Conservation (phyloP, 2,329 filamentous ascomycete genomes). For the Zasmidium cellare region DNA sequence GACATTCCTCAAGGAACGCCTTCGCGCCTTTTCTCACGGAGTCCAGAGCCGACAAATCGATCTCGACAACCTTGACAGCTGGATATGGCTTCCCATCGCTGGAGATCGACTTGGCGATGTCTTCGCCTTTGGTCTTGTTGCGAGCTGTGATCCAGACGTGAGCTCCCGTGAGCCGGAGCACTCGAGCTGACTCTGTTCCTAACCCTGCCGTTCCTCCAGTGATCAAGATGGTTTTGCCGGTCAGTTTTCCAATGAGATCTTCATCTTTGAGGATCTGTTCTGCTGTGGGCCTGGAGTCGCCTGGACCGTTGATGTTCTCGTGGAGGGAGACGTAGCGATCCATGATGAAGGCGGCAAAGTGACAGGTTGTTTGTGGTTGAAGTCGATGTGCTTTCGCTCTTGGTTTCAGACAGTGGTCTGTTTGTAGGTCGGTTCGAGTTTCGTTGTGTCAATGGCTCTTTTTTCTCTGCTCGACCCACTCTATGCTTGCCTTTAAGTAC, state of each 20-base stretch:
- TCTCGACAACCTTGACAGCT: slow-evolving; percentile 15
- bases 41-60: slow-evolving; percentile 28
- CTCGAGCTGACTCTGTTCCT: slow-evolving; percentile 11
- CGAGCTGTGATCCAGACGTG: slow-evolving; percentile 9
- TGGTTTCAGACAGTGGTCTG: too few species aligned
- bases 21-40: slow-evolving; percentile 33
- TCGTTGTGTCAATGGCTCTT: background rate
- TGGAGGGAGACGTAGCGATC: slow-evolving; percentile 1
- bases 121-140: slow-evolving; percentile 1
- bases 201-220: slow-evolving; percentile 13
- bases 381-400: too few species aligned
- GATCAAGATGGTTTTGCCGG: slow-evolving; percentile 10
- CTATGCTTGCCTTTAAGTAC: background rate
- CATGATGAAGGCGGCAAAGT: background rate
- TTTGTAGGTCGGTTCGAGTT: too few species aligned
- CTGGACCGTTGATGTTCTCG: slow-evolving; percentile 5
- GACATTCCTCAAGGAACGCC: slow-evolving; percentile 8
- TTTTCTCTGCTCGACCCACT: background rate
- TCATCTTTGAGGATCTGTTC: slow-evolving; percentile 11
- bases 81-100: background rate
- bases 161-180: slow-evolving; percentile 3
- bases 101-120: background rate
- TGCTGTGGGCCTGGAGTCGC: slow-evolving; percentile 9
- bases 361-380: background rate
- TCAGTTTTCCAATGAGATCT: slow-evolving; percentile 6